Evolutionary conservation across 345 rosid species (phyloP), one percentile per base, ranked within the genome.

Genomic region (Eucalyptus regnans): DNA sequence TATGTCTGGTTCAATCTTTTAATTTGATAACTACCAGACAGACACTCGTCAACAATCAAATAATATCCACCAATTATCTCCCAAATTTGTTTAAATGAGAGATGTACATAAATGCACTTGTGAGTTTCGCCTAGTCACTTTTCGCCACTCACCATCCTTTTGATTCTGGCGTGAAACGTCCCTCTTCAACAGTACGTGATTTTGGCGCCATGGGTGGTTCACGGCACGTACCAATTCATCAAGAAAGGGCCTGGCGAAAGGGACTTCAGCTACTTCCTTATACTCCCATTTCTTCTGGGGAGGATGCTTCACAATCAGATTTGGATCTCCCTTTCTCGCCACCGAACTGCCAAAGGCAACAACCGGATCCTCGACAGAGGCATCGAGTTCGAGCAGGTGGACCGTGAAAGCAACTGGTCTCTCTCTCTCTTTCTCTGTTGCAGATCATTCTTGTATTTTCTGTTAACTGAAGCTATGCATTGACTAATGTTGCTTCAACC

Each of bases 311-410:
- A 96, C 87, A 93, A 93, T 87, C 93, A 92, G 86, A 83, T 92
- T 3, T 96, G 96, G 96, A 93, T 96, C 48, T 89, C 91, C 10
- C 50, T 93, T 11, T 91, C 94, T 23, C 95, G 96, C 23, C 86
- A 93, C 87, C 88, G 71, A 25, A 96, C 93, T 3, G 95, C 95
- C 9, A 93, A 90, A 80, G 96, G 96, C 86, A 89, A 87, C 33
- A 93, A 89, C 15, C 91, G 92, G 88, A 93, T 95, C 46, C 62
- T 96, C 54, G 92, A 95, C 76, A 95, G 91, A 90, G 88, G 89
- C 89, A 93, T 96, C 49, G 98, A 96, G 86, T 94, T 94, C 92
- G 92, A 93, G 15, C 98, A 95, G 91, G 93, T 95, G 18, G 95
- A 94, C 86, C 88, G 98, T 37, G 96, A 96, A 90, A 92, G 90